Conservation (phyloP, 2,329 filamentous ascomycete genomes). For the Zopfia rhizophila region DNA sequence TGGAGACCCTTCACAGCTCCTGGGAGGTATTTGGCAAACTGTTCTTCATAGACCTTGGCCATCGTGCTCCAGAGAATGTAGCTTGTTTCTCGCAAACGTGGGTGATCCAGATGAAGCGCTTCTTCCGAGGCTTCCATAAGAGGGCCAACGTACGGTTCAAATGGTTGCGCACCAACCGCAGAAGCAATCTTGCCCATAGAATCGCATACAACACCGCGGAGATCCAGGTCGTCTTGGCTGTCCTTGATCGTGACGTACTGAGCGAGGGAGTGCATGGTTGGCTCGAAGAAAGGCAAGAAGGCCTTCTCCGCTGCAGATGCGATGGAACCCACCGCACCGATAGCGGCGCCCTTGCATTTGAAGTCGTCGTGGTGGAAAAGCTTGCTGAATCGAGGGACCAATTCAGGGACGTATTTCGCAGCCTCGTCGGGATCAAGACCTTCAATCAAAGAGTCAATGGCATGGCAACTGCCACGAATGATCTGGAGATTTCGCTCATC, state of each 20-base stretch:
- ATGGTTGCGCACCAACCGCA: conserved; percentile 84
- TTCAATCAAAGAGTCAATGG: conserved; percentile 90
- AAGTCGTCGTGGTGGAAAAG: conserved; percentile 86
- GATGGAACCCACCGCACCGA: conserved; percentile 89
- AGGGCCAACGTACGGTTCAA: conserved; percentile 90
- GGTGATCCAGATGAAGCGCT: conserved; percentile 86
- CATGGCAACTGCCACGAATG: conserved; percentile 88
- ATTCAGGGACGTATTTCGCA: conserved; percentile 80
- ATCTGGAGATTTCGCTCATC: conserved; percentile 84
- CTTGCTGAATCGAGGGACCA: conserved; percentile 85
- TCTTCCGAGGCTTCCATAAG: conserved; percentile 95
- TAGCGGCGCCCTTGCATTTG: conserved; percentile 89
- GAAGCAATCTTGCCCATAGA: conserved; percentile 92
- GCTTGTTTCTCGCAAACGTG: conserved; percentile 91
- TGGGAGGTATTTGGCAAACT: conserved; percentile 80
- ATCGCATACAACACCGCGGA: conserved; percentile 90
- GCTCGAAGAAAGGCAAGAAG: conserved; percentile 91
- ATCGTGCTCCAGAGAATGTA: conserved; percentile 97
- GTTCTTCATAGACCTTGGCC: conserved; percentile 89
- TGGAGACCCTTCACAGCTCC: conserved; percentile 84
- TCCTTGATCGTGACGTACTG: conserved; percentile 87
- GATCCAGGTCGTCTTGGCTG: conserved; percentile 86
- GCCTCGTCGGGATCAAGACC: conserved; percentile 84
- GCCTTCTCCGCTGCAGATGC: conserved; percentile 83
- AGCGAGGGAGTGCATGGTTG: conserved; percentile 89